These are phyloP conservation scores for Penicillium digitatum DNA, from an alignment of 2,329 filamentous ascomycete genomes.

Conservation along the genomic window DNA sequence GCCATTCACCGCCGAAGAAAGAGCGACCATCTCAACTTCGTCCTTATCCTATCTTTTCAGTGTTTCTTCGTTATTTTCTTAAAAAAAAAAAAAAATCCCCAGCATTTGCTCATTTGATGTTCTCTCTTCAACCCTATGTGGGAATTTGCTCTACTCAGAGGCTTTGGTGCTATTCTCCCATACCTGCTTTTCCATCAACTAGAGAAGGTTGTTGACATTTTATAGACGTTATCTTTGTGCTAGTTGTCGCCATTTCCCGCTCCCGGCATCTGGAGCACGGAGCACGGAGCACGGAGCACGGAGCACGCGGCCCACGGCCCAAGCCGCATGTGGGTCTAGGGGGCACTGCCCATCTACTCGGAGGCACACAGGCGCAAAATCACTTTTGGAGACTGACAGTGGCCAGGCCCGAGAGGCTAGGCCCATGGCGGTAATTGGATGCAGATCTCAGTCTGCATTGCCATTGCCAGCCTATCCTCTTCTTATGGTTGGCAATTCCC, in stretches of 20 bases:
- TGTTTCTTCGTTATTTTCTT: not conserved
- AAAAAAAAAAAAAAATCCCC: too few relatives aligned
- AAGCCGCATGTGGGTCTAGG: slow-evolving; percentile 21
- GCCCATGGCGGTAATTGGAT: not conserved
- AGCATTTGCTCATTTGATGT: not conserved
- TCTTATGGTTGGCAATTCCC: not conserved
- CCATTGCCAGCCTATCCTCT: slow-evolving; percentile 10
- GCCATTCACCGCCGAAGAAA: not conserved
- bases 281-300: too few relatives aligned
- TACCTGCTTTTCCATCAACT: not conserved
- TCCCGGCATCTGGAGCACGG: slow-evolving; percentile 9
- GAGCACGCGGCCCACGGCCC: slow-evolving; percentile 3
- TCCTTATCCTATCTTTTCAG: not conserved
- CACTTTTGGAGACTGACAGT: not conserved
- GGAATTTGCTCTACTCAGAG: too few relatives aligned
- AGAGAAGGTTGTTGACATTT: not conserved
- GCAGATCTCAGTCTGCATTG: slow-evolving; percentile 8
- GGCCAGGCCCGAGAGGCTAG: slow-evolving; percentile 9
- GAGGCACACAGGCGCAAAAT: not conserved
- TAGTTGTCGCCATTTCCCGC: slow-evolving; percentile 13
- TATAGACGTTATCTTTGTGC: slow-evolving; percentile 11
- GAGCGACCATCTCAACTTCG: not conserved
- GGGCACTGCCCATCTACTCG: slow-evolving; percentile 8
- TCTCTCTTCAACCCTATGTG: not conserved
- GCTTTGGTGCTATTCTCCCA: not conserved